Conservation (phyloP, 1,139 yeast species). For the Suhomyces choctaworum region DNA sequence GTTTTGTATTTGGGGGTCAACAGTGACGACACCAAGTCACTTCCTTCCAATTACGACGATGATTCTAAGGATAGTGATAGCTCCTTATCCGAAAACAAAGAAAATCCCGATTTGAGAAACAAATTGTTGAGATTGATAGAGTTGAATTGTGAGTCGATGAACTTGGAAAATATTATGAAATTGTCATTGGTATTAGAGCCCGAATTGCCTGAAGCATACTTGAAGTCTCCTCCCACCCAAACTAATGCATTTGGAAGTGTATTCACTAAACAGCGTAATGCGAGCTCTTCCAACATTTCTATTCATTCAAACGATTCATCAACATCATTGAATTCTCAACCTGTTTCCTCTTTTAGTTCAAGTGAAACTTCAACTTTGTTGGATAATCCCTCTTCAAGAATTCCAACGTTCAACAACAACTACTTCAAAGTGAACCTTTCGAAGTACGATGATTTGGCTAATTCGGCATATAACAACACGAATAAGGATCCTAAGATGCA, state of each 20-base stretch:
- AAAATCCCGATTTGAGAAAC: conserved; percentile 20
- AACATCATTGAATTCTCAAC: conserved; percentile 13
- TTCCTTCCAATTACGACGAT: conserved; percentile 18
- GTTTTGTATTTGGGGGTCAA: conserved; percentile 44
- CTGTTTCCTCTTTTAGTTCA: conserved; percentile 8
- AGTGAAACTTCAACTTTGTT: conserved; percentile 4
- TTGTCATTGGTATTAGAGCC: conserved; percentile 42
- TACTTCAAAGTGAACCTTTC: conserved; percentile 37
- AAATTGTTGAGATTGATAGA: conserved; percentile 39
- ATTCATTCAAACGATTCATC: conserved; percentile 31
- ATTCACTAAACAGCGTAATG: conserved; percentile 15
- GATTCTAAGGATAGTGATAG: conserved; percentile 7
- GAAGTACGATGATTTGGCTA: conserved; percentile 39
- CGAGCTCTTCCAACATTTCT: conserved; percentile 27
- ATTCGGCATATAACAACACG: conserved; percentile 7
- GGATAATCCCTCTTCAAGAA: conserved; percentile 21
- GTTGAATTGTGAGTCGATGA: conserved; percentile 40
- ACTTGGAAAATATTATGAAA: conserved; percentile 41
- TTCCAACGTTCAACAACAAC: conserved; percentile 43
- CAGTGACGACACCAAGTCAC: conserved; percentile 30
- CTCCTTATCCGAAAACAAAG: conserved; percentile 3
- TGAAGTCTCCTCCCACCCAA: conserved; percentile 18
- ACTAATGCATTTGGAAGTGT: conserved; percentile 13
- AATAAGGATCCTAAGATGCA: conserved; percentile 17
- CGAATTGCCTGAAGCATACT: conserved; percentile 42